Evolutionary conservation across 2,329 filamentous ascomycete genomes (phyloP), one percentile per base, ranked within the genome.

Genomic region (Rasamsonia emersonii): DNA sequence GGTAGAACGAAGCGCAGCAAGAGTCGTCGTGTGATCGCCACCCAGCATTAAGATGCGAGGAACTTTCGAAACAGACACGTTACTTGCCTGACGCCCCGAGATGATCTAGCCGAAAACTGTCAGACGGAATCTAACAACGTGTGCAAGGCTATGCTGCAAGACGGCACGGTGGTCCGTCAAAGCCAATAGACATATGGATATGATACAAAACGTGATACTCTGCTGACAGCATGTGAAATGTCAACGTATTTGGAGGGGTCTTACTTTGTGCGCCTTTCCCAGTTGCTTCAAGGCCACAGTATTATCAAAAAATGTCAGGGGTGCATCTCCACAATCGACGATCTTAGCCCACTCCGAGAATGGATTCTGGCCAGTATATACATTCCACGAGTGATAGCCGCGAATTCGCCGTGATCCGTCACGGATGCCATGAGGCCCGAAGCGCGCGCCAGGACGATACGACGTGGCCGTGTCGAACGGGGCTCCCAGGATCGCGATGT

Each of bases 311-410:
- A 59, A 58, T 0, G 60, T 64, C 38, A 64, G 43, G 2, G 66
- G 66, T 5, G 59, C 65, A 49, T 70, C 66, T 15, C 67, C 67
- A 35, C 67, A 70, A 36, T 71, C 67, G 5, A 71, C 59, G 9
- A 69, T 58, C 37, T 63, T 66, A 1, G 64, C 61, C 55, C 67
- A 68, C 25, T 61, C 51, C 17, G 47, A 35, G 35, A 64, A 54
- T 3, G 54, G 42, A 32, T 64, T 66, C 35, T 48, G 34, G 7
- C 43, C n/a, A n/a, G n/a, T 44, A 39, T 73, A 72, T 9, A 71
- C 58, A 30, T 56, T 64, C 54, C 58, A 72, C 2, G 33, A 40
- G 11, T 43, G 13, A 32, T 36, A 4, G 32, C 38, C 25, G 18
- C 19, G 2, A 20, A 50, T 54, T 24, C 56, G 40, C 33, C 50